phyloP scores from a whole-genome alignment of 805 yeast species.

The Saccharomyces eubayanus region DNA sequence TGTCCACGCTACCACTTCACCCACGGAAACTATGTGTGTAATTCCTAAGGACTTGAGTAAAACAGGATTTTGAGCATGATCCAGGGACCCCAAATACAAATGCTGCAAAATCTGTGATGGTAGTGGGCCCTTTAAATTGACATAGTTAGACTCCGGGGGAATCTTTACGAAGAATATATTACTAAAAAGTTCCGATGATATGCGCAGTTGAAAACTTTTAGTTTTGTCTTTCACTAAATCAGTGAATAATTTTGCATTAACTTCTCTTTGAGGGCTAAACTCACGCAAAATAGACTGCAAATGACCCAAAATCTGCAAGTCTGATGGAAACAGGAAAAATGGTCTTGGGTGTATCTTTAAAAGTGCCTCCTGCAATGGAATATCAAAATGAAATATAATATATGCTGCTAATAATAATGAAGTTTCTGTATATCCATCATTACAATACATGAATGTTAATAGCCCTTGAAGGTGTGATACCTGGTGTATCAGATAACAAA shows the following conservation, averaged over 20 bases:
- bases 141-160: conserved; percentile 21
- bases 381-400: conserved; percentile 58
- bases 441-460: conserved; percentile 59
- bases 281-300: conserved; percentile 53
- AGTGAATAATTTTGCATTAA: conserved; percentile 1
- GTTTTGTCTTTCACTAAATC: background rate
- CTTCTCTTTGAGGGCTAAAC: conserved; percentile 44
- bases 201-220: conserved; percentile 11
- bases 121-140: conserved; percentile 49
- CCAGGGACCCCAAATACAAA: conserved; percentile 74
- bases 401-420: conserved; percentile 67
- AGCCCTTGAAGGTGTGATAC: conserved; percentile 18
- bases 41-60: conserved; percentile 61
- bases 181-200: conserved; percentile 29
- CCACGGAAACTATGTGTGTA: conserved; percentile 72
- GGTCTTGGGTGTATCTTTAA: conserved; percentile 72
- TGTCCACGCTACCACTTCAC: conserved; percentile 66
- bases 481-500: conserved; percentile 42
- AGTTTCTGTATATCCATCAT: conserved; percentile 90
- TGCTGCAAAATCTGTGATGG: conserved; percentile 83
- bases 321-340: conserved; percentile 73
- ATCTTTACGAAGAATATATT: conserved; percentile 27
- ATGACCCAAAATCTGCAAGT: conserved; percentile 55
- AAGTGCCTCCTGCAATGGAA: conserved; percentile 56
- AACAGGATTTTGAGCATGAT: conserved; percentile 67